phyloP scores from a whole-genome alignment of 768 basidiomycete genomes.

The Boletales sp. region DNA sequence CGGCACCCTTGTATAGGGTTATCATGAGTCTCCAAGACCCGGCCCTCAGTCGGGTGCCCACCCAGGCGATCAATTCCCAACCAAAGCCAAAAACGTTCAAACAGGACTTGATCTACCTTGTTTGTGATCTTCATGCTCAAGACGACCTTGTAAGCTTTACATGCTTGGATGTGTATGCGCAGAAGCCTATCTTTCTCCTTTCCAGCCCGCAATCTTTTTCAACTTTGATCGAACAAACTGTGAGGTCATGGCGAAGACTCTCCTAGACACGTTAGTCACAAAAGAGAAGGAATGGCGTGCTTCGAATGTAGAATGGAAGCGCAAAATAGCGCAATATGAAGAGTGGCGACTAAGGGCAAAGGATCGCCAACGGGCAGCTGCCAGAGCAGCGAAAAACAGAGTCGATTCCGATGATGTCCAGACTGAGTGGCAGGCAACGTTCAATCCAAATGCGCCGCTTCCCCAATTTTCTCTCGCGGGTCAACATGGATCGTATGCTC shows the following conservation, averaged over 20 bases:
- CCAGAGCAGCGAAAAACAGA: conserved; percentile 39
- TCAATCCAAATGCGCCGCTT: conserved; percentile 56
- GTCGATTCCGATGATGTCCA: conserved; percentile 25
- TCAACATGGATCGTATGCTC: conserved; percentile 38
- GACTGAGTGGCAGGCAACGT: conserved; percentile 49
- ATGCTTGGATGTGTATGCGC: not conserved
- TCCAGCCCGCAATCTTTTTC: conserved; percentile 65
- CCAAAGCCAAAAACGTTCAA: conserved; percentile 34
- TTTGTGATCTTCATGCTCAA: conserved; percentile 53
- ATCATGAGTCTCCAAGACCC: conserved; percentile 40
- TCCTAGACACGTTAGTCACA: conserved; percentile 34
- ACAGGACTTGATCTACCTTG: conserved; percentile 46
- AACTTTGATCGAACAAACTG: conserved; percentile 59
- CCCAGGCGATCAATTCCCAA: conserved; percentile 26
- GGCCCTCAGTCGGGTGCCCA: conserved; percentile 22
- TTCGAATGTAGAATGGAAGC: conserved; percentile 44
- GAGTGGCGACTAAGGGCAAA: conserved; percentile 45
- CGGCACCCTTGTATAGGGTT: conserved; percentile 36
- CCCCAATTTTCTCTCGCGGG: conserved; percentile 60
- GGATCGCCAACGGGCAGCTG: conserved; percentile 44
- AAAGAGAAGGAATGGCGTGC: conserved; percentile 52
- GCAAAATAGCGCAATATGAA: conserved; percentile 50
- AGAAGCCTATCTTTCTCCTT: not conserved
- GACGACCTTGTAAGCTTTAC: conserved; percentile 48
- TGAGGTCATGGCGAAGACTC: conserved; percentile 45